Evolutionary conservation across 2,329 filamentous ascomycete species (phyloP).

Genomic region (Botrytis porri): DNA sequence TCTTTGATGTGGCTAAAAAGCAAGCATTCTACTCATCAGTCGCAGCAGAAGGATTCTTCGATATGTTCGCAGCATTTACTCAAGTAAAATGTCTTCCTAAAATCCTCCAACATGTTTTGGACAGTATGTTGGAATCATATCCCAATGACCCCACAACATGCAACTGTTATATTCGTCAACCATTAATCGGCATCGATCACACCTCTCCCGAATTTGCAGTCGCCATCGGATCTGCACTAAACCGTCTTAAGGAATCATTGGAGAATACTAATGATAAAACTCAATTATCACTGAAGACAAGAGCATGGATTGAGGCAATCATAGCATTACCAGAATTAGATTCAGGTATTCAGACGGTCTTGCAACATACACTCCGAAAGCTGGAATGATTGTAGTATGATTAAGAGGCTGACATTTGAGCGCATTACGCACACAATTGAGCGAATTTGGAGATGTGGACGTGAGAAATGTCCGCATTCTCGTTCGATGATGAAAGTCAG

Average conservation of each 20-base stretch:
- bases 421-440: not conserved
- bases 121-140: slow-evolving; percentile 57
- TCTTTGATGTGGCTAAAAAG: slow-evolving; percentile 83
- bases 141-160: slow-evolving; percentile 61
- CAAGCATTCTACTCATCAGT: slow-evolving; percentile 66
- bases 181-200: slow-evolving; percentile 62
- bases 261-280: slow-evolving; percentile 45
- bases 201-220: slow-evolving; percentile 69
- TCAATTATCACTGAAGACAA: slow-evolving; percentile 48
- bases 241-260: slow-evolving; percentile 54
- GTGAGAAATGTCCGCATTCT: not conserved
- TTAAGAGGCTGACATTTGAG: not conserved
- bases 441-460: not conserved
- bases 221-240: slow-evolving; percentile 64
- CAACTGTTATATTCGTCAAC: slow-evolving; percentile 68
- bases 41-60: slow-evolving; percentile 74
- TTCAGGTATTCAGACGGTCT: slow-evolving; percentile 52
- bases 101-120: slow-evolving; percentile 72
- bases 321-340: slow-evolving; percentile 52
- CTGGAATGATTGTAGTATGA: slow-evolving; percentile 23
- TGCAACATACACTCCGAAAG: slow-evolving; percentile 47
- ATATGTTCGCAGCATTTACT: slow-evolving; percentile 70
- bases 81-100: slow-evolving; percentile 60
- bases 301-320: slow-evolving; percentile 54
- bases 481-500: not conserved